phyloP scores from a whole-genome alignment of 352 stramenopile species.

The Elongisporangium prolatum region DNA sequence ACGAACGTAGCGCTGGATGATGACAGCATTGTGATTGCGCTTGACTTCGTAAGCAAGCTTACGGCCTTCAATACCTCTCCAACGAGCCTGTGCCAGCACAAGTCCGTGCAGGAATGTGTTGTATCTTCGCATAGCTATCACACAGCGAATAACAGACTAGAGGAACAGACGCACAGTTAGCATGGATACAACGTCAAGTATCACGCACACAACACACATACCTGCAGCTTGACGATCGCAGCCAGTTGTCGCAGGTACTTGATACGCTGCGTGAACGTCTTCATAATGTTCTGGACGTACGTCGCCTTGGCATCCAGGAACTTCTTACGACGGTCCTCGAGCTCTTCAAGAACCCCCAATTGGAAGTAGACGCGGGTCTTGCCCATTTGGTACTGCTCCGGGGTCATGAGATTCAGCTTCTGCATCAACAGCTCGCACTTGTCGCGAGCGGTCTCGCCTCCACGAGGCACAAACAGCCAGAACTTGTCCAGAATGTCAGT shows the following conservation, averaged over 20 bases:
- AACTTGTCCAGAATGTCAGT: slow-evolving; percentile 80
- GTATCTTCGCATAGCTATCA: slow-evolving; percentile 81
- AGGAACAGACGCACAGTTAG: not conserved
- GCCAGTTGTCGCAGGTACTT: slow-evolving; percentile 71
- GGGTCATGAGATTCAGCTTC: slow-evolving; percentile 70
- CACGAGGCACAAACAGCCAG: slow-evolving; percentile 71
- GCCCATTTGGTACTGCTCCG: slow-evolving; percentile 81
- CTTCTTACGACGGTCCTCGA: slow-evolving; percentile 84
- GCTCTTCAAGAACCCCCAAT: slow-evolving; percentile 75
- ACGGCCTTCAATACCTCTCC: slow-evolving; percentile 65
- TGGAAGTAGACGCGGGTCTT: slow-evolving; percentile 88
- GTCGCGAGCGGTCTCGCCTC: slow-evolving; percentile 42
- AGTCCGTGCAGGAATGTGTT: slow-evolving; percentile 75
- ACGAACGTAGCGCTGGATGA: slow-evolving; percentile 78
- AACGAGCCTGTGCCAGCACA: slow-evolving; percentile 54
- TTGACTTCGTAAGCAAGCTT: slow-evolving; percentile 68
- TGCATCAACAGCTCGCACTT: slow-evolving; percentile 80
- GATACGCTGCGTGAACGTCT: slow-evolving; percentile 66
- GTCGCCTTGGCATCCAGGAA: slow-evolving; percentile 78
- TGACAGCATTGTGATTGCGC: slow-evolving; percentile 77
- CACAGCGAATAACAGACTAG: slow-evolving; percentile 72
- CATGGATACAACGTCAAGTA: too few species aligned
- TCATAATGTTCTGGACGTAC: slow-evolving; percentile 77
- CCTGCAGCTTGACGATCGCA: slow-evolving; percentile 80
- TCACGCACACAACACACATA: slow-evolving; percentile 1